Conservation (phyloP, 371 early-diverging fungal genomes). For the Mucor indicus region DNA sequence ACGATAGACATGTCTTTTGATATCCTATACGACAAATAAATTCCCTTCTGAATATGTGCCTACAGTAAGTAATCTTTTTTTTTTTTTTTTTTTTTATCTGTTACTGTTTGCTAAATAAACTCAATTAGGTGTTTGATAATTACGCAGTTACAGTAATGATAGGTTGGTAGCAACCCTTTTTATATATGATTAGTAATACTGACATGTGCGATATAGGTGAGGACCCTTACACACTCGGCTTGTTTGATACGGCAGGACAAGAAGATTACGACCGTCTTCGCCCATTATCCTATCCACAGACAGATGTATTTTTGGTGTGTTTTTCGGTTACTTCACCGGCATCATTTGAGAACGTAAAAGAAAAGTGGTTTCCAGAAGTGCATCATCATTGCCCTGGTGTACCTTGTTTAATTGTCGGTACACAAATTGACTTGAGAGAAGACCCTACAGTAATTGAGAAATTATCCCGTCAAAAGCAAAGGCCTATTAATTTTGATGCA, state of each 20-base stretch:
- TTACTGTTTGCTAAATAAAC: too few species aligned
- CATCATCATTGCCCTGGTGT: slow-evolving; percentile 97
- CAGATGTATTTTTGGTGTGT: slow-evolving; percentile 94
- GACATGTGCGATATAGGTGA: too few species aligned
- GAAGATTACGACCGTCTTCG: slow-evolving; percentile 98
- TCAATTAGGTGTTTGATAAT: slow-evolving; percentile 97
- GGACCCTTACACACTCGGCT: slow-evolving; percentile 87
- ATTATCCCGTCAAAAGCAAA: slow-evolving; percentile 80
- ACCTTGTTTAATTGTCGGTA: slow-evolving; percentile 95
- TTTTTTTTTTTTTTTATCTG: too few species aligned
- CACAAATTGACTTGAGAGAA: slow-evolving; percentile 94
- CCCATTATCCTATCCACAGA: slow-evolving; percentile 93
- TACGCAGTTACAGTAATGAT: slow-evolving; percentile 99
- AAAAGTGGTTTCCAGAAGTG: slow-evolving; percentile 92
- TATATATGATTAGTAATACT: too few species aligned
- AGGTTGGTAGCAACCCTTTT: too few species aligned
- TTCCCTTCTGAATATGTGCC: slow-evolving; percentile 99
- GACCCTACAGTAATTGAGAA: slow-evolving; percentile 81
- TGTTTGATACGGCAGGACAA: slow-evolving; percentile 97
- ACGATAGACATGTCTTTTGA: slow-evolving; percentile 97
- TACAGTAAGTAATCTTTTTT: slow-evolving; percentile 81
- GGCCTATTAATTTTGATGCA: slow-evolving; percentile 78
- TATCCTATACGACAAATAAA: slow-evolving; percentile 98
- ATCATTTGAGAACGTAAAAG: slow-evolving; percentile 89
- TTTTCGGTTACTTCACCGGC: slow-evolving; percentile 94